Evolutionary conservation across 768 basidiomycete species (phyloP), one percentile per base, ranked within the genome.

Genomic region (Macrocybe gigantea): DNA sequence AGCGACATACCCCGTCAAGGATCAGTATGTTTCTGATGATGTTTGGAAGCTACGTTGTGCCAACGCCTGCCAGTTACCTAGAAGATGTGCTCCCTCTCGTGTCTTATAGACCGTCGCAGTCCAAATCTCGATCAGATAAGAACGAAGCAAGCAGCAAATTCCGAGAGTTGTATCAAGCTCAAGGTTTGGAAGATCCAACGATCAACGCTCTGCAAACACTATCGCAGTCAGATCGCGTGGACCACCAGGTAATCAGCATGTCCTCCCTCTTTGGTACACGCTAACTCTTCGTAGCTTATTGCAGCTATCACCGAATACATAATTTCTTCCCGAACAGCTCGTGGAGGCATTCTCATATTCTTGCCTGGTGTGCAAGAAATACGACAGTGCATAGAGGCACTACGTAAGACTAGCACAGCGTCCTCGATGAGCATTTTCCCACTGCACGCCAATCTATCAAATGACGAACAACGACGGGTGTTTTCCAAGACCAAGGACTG

Each of bases 291-390:
- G 11, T 57, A 88, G 78, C 71, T 94, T 2, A 75, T 94, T 35
- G 79, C 82, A 6, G 68, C 78, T 0, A 69, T 88, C 9, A 79
- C 91, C 7, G 66, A 72, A 31, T 70, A 90, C 54, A 84, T 93
- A 48, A 61, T 83, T 10, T 60, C 67, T 5, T 77, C 72, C 5
- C 62, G 67, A 15, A 58, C 70, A 9, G 69, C 72, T 30, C 64
- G 61, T 7, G 86, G 82, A 2, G 92, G 85, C 5, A 80, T 96
- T 39, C 73, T 97, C 15, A 79, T 96, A 38, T 97, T 97, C 66
- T 71, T 93, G 47, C 82, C 91, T n/a, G 93, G 93, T 62, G 85
- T 92, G 1, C 87, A 86, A 64, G 89, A 93, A 59, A 93, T 93
- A 53, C 78, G 81, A 13, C 81, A 85, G 51, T 88, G 87, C 56